phyloP scores from a whole-genome alignment of 2,329 filamentous ascomycete genomes.

The Aspergillus udagawae region DNA sequence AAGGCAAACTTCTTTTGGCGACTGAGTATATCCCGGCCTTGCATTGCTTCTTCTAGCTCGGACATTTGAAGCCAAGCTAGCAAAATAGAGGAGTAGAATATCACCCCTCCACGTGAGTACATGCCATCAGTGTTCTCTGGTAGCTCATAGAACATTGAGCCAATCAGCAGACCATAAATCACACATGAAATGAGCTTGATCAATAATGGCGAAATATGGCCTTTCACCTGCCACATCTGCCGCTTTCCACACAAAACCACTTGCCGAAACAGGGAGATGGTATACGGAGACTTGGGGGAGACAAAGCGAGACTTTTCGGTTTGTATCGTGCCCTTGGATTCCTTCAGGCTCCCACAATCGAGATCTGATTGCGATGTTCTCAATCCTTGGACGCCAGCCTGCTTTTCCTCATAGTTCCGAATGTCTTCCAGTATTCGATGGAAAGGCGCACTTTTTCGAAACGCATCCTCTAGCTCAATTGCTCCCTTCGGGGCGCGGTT shows the following conservation, averaged over 20 bases:
- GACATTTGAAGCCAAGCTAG: constrained; percentile 65
- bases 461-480: constrained; percentile 63
- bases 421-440: constrained; percentile 57
- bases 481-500: constrained; percentile 60
- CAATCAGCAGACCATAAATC: constrained; percentile 65
- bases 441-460: constrained; percentile 57
- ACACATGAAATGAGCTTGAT: constrained; percentile 72
- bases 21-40: constrained; percentile 62
- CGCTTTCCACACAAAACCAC: constrained; percentile 56
- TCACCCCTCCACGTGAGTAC: constrained; percentile 56
- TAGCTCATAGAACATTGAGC: constrained; percentile 68
- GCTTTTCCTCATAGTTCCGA: constrained; percentile 50
- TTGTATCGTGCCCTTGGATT: constrained; percentile 59
- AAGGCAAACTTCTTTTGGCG: constrained; percentile 63
- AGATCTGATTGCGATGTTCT: constrained; percentile 44
- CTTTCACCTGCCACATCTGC: constrained; percentile 70
- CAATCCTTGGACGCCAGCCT: constrained; percentile 31
- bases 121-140: constrained; percentile 53
- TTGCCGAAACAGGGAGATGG: constrained; percentile 66
- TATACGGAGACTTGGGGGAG: constrained; percentile 65
- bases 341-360: constrained; percentile 25
- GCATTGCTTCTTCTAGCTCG: constrained; percentile 71
- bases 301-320: constrained; percentile 52
- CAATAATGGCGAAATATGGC: constrained; percentile 65
- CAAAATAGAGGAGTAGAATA: constrained; percentile 61